Conservation (phyloP, 1,139 yeast species). For the Protomyces lactucae-debilis region DNA sequence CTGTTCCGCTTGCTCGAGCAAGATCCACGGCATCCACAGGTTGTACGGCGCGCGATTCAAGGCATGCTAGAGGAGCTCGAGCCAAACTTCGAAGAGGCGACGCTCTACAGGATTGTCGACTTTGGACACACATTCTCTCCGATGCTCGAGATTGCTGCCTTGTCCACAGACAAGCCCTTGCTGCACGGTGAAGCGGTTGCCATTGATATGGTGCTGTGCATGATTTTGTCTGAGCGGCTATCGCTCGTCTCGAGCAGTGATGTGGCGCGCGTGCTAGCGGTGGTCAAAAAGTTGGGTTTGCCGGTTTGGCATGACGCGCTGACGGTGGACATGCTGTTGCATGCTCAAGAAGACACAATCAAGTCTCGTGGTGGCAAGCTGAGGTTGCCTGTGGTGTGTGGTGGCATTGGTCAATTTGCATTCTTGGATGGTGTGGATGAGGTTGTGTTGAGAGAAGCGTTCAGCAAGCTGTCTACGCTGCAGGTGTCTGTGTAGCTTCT, state of each 20-base stretch:
- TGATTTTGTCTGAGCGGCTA: slow-evolving; percentile 16
- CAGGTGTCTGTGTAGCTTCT: neutral
- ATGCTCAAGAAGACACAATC: slow-evolving; percentile 15
- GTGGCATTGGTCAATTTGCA: slow-evolving; percentile 16
- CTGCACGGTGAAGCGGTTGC: slow-evolving; percentile 26
- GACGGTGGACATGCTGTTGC: slow-evolving; percentile 9
- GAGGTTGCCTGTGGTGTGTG: slow-evolving; percentile 18
- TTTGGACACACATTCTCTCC: slow-evolving; percentile 26
- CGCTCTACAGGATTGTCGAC: slow-evolving; percentile 25
- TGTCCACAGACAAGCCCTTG: slow-evolving; percentile 21
- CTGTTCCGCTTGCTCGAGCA: slow-evolving; percentile 12
- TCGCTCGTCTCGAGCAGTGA: slow-evolving; percentile 10
- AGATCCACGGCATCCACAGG: neutral
- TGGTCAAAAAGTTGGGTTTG: slow-evolving; percentile 13
- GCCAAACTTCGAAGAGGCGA: slow-evolving; percentile 25
- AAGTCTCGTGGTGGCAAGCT: slow-evolving; percentile 23
- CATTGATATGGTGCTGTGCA: slow-evolving; percentile 25
- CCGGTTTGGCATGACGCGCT: slow-evolving; percentile 23
- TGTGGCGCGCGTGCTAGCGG: slow-evolving; percentile 21
- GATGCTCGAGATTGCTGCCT: slow-evolving; percentile 24
- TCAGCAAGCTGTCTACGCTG: neutral
- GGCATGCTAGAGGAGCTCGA: slow-evolving; percentile 26
- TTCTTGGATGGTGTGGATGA: slow-evolving; percentile 16
- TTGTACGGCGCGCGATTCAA: slow-evolving; percentile 24
- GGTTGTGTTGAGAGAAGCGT: slow-evolving; percentile 10